Percentiles rank a stretch among this genome's conserved stretches.
Evolutionary conservation across 495 filamentous ascomycete species (phyloP).

Genomic region (Schizothecium vesticola): DNA sequence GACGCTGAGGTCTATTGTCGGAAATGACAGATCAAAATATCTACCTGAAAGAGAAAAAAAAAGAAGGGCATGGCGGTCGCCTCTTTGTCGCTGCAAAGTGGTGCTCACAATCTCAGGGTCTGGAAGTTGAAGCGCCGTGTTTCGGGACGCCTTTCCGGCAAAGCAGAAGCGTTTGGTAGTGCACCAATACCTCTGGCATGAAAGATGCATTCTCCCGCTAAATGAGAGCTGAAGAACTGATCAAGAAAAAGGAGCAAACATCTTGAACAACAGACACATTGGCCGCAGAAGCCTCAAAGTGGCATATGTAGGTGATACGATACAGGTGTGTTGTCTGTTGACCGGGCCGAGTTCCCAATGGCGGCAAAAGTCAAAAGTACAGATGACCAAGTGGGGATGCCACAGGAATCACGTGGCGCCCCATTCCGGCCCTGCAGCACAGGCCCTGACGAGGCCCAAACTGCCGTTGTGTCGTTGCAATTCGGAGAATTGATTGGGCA

Average conservation of each 20-base stretch:
- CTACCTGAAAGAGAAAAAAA: neutral
- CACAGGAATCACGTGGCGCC: constrained; percentile 5
- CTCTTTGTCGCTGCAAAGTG: neutral
- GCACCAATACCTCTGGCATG: too few species aligned
- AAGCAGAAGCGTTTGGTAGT: neutral
- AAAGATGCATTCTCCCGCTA: neutral
- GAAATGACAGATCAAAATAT: neutral
- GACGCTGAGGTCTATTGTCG: neutral
- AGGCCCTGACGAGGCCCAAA: neutral
- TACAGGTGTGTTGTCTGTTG: neutral
- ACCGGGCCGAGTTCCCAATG: neutral
- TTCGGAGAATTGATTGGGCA: constrained; percentile 30
- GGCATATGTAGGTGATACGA: neutral
- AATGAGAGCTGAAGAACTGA: neutral
- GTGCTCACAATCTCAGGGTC: neutral
- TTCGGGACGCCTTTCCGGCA: neutral
- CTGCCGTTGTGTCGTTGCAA: constrained; percentile 13
- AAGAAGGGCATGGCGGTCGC: neutral
- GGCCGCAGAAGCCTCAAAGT: neutral
- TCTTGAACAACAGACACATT: neutral
- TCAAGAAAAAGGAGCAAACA: neutral
- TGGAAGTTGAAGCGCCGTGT: neutral
- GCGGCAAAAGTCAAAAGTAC: neutral
- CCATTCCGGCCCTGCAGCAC: constrained; percentile 1
- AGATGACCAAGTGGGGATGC: neutral